Evolutionary conservation across 2,329 filamentous ascomycete genomes (phyloP).

Genomic region (Alternaria sp.): DNA sequence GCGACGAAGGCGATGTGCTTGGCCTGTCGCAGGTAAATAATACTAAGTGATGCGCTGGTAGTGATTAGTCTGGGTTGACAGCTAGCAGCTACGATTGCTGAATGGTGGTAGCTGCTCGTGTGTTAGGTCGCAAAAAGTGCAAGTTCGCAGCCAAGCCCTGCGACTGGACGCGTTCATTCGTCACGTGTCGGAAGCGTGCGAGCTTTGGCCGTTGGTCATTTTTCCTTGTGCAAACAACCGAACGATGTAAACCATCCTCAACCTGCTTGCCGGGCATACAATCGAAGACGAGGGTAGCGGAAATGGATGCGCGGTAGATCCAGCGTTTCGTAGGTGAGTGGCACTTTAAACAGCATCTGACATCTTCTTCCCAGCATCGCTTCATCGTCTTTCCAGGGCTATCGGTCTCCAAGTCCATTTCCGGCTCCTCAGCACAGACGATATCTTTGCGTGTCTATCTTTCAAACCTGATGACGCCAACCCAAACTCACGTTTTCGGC

Average conservation of each 20-base stretch:
- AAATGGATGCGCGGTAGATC: not conserved
- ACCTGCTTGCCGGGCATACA: not conserved
- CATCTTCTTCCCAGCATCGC: not conserved
- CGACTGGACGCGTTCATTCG: slow-evolving; percentile 20
- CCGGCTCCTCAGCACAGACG: not conserved
- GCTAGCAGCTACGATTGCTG: slow-evolving; percentile 9
- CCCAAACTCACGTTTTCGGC: slow-evolving; percentile 2
- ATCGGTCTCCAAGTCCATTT: not conserved
- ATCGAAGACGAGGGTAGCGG: slow-evolving; percentile 3
- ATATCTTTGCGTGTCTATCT: not conserved
- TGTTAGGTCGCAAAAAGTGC: slow-evolving; percentile 36
- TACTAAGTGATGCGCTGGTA: slow-evolving; percentile 7
- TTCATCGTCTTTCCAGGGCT: not conserved
- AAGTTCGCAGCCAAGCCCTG: slow-evolving; percentile 37
- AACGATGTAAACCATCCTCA: not conserved
- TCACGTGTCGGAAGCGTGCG: slow-evolving; percentile 21
- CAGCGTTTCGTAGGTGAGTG: not conserved
- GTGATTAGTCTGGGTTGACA: slow-evolving; percentile 5
- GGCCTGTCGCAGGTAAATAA: not conserved
- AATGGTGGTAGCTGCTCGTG: slow-evolving; percentile 16
- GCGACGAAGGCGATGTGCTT: slow-evolving; percentile 6
- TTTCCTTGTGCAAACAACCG: slow-evolving; percentile 10
- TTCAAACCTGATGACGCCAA: not conserved
- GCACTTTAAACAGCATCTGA: not conserved
- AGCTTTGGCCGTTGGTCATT: slow-evolving; percentile 6